Percentiles rank a stretch among this genome's conserved stretches.
phyloP scores from a whole-genome alignment of 1,284 basidiomycete genomes.

The Ustilago loliicola region DNA sequence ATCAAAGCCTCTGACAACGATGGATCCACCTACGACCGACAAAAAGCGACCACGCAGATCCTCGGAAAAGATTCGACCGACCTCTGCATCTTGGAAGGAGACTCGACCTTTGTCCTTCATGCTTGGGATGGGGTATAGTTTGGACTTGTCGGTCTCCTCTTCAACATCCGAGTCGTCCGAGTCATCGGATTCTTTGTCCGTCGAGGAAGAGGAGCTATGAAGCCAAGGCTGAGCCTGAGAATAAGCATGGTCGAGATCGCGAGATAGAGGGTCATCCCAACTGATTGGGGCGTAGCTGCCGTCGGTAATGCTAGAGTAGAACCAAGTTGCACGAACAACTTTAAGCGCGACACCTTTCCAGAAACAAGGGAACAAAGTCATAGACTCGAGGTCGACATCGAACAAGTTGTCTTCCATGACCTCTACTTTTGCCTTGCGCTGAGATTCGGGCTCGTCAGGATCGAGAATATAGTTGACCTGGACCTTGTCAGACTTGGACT shows the following conservation, averaged over 20 bases:
- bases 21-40: conserved; percentile 61
- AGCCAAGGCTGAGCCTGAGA: conserved; percentile 68
- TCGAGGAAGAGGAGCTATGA: neutral
- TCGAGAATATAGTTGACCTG: conserved; percentile 60
- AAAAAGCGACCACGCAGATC: conserved; percentile 58
- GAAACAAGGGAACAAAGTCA: conserved; percentile 70
- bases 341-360: conserved; percentile 70
- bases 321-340: conserved; percentile 70
- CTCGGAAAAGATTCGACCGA: conserved; percentile 69
- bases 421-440: conserved; percentile 52
- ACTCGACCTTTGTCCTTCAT: conserved; percentile 65
- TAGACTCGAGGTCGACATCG: conserved; percentile 65
- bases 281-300: conserved; percentile 62
- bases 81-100: conserved; percentile 61
- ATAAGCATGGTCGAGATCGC: conserved; percentile 70
- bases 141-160: conserved; percentile 55
- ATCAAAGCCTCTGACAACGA: conserved; percentile 63
- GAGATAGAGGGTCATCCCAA: conserved; percentile 64
- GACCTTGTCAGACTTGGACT: conserved; percentile 27
- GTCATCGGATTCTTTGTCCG: conserved; percentile 24
- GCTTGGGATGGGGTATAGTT: conserved; percentile 56
- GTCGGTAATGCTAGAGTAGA: conserved; percentile 67
- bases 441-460: conserved; percentile 60
- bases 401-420: conserved; percentile 69
- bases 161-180: conserved; percentile 17